Evolutionary conservation across 2,329 filamentous ascomycete species (phyloP), one percentile per base, ranked within the genome.

Genomic region (Proliferodiscus dingleyae): DNA sequence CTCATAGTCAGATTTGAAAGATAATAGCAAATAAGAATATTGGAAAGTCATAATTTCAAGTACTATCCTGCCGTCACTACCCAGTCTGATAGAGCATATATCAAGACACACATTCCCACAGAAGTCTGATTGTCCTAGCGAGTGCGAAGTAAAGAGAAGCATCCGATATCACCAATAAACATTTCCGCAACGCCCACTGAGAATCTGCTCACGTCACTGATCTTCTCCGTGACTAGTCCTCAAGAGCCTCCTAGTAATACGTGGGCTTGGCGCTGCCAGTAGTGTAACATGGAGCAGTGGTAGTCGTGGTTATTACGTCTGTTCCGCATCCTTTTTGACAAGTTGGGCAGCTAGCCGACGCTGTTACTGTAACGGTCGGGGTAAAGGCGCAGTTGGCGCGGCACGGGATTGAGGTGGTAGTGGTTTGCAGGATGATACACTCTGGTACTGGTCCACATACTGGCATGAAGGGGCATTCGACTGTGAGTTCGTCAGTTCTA

Each of bases 341-440:
- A 21, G 37, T 51, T 16, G 47, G 34, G 36, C 50, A 56, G 6
- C 15, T 33, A 7, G 23, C 37, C 11, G 43, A 21, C 5, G 24
- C 49, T 18, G 55, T 56, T 3, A 49, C 47, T 5, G 52, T 56
- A 6, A 50, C 49, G 2, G 55, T 58, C 33, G 54, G 47, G 18
- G 55, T 58, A 18, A 29, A 36, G n/a, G 52, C 49, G 37, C 55
- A 55, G 7, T 37, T 37, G 7, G 37, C 40, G 4, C 30, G 16
- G 11, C 50, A 52, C 6, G 52, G 54, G 6, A 55, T 38, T 5
- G 41, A 43, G 15, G 46, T 22, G 8, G 47, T 52, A 10, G 18
- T 32, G 8, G 30, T 32, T 10, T 38, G 21, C 10, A 45, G 15
- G 15, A 52, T n/a, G 23, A 54, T 43, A 18, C 54, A 57, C 6